Conservation (phyloP, 306 rosid species). For the Malus domestica region ASM211411v1 NC_041798.1:26486501-26487000, state of each 20-base stretch:
- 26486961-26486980: slow-evolving; percentile 89
- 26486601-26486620: no score
- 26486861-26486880: neutral
- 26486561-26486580: no score
- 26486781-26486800: neutral
- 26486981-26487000: slow-evolving; percentile 94
- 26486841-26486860: neutral
- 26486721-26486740: neutral
- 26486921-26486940: slow-evolving; percentile 15
- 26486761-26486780: neutral
- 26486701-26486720: no score
- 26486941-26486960: slow-evolving; percentile 43
- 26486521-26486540: no score
- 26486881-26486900: neutral
- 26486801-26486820: neutral
- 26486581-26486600: no score
- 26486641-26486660: neutral
- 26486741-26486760: neutral
- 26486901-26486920: neutral
- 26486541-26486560: no score
- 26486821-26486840: neutral
- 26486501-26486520: no score
- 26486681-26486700: neutral
- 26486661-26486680: neutral
- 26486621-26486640: neutral